phyloP scores from a whole-genome alignment of 208 protist species.

The Porcisia deanei region DNA sequence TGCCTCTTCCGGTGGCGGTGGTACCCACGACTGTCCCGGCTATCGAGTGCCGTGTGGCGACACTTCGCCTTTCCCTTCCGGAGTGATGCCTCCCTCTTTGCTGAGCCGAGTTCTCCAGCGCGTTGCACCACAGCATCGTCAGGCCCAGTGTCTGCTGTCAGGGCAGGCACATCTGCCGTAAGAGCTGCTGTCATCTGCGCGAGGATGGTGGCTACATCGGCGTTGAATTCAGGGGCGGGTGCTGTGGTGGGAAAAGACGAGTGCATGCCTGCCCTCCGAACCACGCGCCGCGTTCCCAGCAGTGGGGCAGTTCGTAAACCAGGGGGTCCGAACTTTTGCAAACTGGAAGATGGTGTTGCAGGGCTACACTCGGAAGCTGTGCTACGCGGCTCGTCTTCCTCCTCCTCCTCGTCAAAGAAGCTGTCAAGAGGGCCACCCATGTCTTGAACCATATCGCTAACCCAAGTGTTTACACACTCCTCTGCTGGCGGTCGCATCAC shows the following conservation, averaged over 20 bases:
- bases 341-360: not conserved
- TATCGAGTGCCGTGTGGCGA: not conserved
- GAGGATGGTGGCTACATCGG: conserved; percentile 21
- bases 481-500: not conserved
- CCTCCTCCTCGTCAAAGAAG: conserved; percentile 22
- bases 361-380: not conserved
- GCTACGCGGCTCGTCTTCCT: not conserved
- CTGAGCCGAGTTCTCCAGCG: not conserved
- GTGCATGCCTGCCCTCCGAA: not conserved
- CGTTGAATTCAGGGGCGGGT: not conserved
- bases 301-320: not conserved
- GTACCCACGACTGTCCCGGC: not conserved
- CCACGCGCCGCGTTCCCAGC: conserved; percentile 24
- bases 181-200: conserved; percentile 29
- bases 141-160: not conserved
- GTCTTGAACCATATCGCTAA: conserved; percentile 25
- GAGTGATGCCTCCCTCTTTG: too few species aligned
- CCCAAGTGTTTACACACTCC: conserved; percentile 8
- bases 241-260: not conserved
- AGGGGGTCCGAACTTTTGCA: not conserved
- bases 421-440: conserved; percentile 4
- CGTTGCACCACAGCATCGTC: not conserved
- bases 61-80: not conserved
- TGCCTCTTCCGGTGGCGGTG: conserved; percentile 5
- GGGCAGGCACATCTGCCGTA: not conserved